Evolutionary conservation across 2,329 filamentous ascomycete genomes (phyloP).

Genomic region (Sclerotinia sclerotiorum): DNA sequence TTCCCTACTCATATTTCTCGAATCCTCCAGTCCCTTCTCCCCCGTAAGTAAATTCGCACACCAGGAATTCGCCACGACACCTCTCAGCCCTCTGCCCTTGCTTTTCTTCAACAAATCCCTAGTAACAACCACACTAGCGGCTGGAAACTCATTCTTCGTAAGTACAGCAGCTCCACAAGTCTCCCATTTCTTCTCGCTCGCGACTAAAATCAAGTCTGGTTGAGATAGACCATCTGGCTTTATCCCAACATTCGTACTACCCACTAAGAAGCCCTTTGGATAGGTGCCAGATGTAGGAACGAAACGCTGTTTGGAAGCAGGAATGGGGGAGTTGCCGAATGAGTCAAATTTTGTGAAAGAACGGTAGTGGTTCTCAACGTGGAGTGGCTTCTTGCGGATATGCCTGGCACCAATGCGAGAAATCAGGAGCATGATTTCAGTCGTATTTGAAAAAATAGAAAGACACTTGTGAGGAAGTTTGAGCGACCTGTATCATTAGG

Average conservation of each 20-base stretch:
- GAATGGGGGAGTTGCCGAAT: conserved; percentile 48
- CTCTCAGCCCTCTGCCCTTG: neutral
- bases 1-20: neutral
- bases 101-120: conserved; percentile 63
- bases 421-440: neutral
- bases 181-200: neutral
- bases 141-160: conserved; percentile 97
- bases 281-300: conserved; percentile 71
- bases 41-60: conserved; percentile 1
- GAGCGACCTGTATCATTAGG: no score
- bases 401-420: neutral
- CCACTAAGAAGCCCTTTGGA: neutral
- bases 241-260: neutral
- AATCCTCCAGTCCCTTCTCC: conserved; percentile 2
- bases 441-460: neutral
- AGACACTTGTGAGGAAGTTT: neutral
- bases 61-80: conserved; percentile 3
- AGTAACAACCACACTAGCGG: conserved; percentile 87
- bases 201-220: conserved; percentile 5
- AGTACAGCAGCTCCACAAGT: conserved; percentile 70
- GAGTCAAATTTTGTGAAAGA: conserved; percentile 21
- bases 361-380: neutral
- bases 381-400: neutral
- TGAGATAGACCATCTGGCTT: neutral
- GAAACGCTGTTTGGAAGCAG: conserved; percentile 80